phyloP scores from a whole-genome alignment of 106 monocot species.

The Cymbidium sinense region DNA sequence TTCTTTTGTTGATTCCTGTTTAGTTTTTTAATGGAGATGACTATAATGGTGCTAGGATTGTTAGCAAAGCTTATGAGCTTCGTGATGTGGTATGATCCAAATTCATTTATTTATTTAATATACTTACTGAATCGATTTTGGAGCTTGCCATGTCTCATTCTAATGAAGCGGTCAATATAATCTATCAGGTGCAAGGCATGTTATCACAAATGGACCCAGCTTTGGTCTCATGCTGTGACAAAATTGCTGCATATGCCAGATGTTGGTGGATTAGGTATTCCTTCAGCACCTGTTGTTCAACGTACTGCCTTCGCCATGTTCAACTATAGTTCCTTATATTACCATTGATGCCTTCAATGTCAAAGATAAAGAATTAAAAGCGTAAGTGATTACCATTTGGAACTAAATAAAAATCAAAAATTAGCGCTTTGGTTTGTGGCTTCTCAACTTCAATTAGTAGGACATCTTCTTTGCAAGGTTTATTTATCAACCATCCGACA shows the following conservation, averaged over 20 bases:
- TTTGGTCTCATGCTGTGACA: constrained; percentile 83
- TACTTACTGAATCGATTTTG: not conserved
- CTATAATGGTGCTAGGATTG: constrained; percentile 85
- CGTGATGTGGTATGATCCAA: constrained; percentile 70
- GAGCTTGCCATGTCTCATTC: not conserved
- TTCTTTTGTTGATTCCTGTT: not conserved
- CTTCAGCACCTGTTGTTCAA: constrained; percentile 68
- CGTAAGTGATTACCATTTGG: too few species aligned
- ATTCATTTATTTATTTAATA: not conserved
- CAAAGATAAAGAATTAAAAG: too few species aligned
- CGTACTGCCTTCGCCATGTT: constrained; percentile 69
- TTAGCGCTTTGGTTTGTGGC: too few species aligned
- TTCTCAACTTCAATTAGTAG: too few species aligned
- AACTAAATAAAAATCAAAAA: too few species aligned
- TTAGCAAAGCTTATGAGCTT: constrained; percentile 94
- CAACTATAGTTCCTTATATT: too few species aligned
- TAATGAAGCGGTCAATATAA: not conserved
- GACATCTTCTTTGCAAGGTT: too few species aligned
- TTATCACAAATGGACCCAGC: constrained; percentile 96
- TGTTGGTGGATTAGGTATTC: constrained; percentile 25
- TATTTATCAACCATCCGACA: too few species aligned
- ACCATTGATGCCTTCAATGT: too few species aligned
- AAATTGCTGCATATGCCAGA: constrained; percentile 60
- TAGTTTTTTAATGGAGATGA: constrained; percentile 96
- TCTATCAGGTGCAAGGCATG: constrained; percentile 86